Evolutionary conservation across 106 monocot species (phyloP).

Genomic region (Narthecium ossifragum): DNA sequence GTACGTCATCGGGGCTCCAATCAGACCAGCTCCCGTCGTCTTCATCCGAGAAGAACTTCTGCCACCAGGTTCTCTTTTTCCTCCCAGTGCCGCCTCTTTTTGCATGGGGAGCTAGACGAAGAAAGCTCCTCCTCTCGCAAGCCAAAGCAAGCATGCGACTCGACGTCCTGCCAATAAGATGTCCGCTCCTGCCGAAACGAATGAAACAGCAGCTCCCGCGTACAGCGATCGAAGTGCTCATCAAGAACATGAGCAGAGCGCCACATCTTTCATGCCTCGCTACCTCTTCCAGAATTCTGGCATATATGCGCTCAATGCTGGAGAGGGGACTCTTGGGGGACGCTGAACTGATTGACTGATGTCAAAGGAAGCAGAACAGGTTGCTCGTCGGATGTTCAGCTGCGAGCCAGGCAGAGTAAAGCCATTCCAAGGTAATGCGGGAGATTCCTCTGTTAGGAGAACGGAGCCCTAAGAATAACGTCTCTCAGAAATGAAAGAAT

Average conservation of each 20-base stretch:
- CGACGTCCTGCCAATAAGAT: background rate
- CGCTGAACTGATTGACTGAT: too few relatives aligned
- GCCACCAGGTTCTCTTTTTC: constrained; percentile 57
- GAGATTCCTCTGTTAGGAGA: too few relatives aligned
- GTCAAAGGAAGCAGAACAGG: too few relatives aligned
- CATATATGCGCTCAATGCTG: too few relatives aligned
- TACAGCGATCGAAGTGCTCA: background rate
- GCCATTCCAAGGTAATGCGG: too few relatives aligned
- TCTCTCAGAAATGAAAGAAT: too few relatives aligned
- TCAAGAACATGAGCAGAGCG: constrained; percentile 27
- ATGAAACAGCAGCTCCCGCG: background rate
- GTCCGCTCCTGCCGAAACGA: background rate
- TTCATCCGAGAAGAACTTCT: constrained; percentile 49
- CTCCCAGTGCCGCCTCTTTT: constrained; percentile 7
- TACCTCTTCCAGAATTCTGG: too few relatives aligned
- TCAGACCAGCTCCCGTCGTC: constrained; percentile 28
- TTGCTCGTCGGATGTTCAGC: too few relatives aligned
- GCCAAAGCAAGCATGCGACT: constrained; percentile 2
- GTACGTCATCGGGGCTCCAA: constrained; percentile 32
- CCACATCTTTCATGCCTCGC: too few relatives aligned
- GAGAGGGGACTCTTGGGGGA: too few relatives aligned
- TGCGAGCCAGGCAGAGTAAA: too few relatives aligned
- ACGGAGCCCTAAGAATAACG: too few relatives aligned
- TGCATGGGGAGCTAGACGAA: constrained; percentile 20
- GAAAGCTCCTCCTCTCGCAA: constrained; percentile 10